Conservation (phyloP, 495 filamentous ascomycete genomes). For the Penicillium salamii region DNA sequence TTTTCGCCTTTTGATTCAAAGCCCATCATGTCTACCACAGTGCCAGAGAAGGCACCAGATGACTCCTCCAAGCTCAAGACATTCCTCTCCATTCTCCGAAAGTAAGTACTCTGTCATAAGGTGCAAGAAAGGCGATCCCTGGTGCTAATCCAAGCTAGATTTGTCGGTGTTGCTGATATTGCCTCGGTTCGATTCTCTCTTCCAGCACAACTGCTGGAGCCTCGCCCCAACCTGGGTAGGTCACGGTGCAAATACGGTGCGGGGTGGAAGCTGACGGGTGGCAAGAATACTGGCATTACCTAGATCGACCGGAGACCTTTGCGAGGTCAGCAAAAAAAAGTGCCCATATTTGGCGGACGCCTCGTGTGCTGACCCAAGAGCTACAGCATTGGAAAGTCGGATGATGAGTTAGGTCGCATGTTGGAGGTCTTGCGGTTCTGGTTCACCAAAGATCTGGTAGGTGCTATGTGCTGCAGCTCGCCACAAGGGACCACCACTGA, state of each 20-base stretch:
- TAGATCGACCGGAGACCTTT: conserved; percentile 94
- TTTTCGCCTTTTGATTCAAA: too few species aligned
- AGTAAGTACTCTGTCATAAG: conserved; percentile 49
- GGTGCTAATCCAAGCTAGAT: conserved; percentile 50
- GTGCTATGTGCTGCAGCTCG: conserved; percentile 13
- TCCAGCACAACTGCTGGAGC: conserved; percentile 91
- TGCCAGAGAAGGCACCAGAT: conserved; percentile 66
- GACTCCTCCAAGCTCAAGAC: conserved; percentile 81
- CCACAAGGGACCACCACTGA: conserved; percentile 12
- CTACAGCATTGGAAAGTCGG: conserved; percentile 84
- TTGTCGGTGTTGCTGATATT: conserved; percentile 93
- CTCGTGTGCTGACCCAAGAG: conserved; percentile 37
- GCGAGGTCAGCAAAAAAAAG: conserved; percentile 55
- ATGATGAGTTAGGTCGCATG: conserved; percentile 88
- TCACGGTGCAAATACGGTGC: neutral
- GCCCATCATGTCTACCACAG: conserved; percentile 30
- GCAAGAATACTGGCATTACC: conserved; percentile 95
- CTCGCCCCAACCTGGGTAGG: conserved; percentile 84
- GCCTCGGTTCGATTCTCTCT: conserved; percentile 94
- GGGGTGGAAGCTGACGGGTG: conserved; percentile 15
- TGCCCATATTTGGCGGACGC: conserved; percentile 14
- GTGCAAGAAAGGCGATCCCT: too few species aligned
- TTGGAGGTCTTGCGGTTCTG: conserved; percentile 91
- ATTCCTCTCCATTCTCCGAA: conserved; percentile 77
- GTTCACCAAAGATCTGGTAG: conserved; percentile 94